A percentile compares a stretch with the other conserved stretches of the same genome.
These are phyloP conservation scores for Carex arenaria DNA, from an alignment of 202 grass and related monocot genomes.

Conservation along the genomic window DNA sequence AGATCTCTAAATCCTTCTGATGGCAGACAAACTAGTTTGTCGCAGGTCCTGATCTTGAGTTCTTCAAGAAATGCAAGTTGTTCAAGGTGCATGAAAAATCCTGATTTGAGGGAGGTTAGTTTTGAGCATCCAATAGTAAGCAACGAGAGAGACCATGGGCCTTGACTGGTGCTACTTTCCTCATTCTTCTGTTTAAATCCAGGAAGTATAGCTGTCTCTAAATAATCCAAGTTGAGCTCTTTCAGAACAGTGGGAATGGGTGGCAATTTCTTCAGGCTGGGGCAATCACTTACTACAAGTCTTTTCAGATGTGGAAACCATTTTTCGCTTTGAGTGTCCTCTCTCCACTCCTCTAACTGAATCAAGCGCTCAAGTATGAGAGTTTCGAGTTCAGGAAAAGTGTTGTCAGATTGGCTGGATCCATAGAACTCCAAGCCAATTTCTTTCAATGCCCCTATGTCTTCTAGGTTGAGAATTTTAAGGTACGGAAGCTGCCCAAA, in stretches of 20 bases:
- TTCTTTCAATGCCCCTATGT: neutral
- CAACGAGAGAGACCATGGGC: neutral
- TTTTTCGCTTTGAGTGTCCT: neutral
- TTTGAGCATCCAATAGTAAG: neutral
- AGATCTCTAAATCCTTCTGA: constrained; percentile 11
- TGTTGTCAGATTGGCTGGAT: neutral
- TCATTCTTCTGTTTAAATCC: neutral
- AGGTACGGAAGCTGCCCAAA: constrained; percentile 16
- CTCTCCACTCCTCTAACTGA: constrained; percentile 11
- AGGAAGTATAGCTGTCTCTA: neutral
- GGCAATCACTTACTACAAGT: neutral
- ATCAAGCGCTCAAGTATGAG: neutral
- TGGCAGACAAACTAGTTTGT: neutral
- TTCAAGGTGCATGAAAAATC: constrained; percentile 4
- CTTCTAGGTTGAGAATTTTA: neutral
- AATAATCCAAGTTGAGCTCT: neutral
- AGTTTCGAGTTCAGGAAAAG: neutral
- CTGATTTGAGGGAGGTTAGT: neutral
- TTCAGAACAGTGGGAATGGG: neutral
- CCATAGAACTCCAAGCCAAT: constrained; percentile 22
- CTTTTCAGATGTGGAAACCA: constrained; percentile 1
- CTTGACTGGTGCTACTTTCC: neutral
- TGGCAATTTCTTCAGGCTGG: constrained; percentile 14
- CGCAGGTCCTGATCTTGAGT: constrained; percentile 1
- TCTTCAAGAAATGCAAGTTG: constrained; percentile 5